Conservation (phyloP, 768 basidiomycete genomes). For the Boletus sp. region DNA sequence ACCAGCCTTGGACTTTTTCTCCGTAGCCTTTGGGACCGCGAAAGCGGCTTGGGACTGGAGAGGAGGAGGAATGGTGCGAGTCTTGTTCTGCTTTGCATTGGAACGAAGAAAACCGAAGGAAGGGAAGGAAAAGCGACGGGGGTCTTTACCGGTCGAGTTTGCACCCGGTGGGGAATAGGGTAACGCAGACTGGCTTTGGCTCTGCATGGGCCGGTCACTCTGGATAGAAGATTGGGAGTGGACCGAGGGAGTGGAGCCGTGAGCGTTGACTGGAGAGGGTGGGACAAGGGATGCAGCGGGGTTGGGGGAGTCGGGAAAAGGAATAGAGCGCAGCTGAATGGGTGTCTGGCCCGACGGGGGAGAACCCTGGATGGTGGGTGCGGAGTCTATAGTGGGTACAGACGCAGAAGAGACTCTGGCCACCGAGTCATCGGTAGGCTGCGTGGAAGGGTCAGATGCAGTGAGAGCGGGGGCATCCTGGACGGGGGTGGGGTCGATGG, state of each 20-base stretch:
- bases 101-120: slow-evolving; percentile 41
- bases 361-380: slow-evolving; percentile 23
- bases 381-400: slow-evolving; percentile 21
- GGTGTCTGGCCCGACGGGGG: not conserved
- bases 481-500: not conserved
- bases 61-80: slow-evolving; percentile 9
- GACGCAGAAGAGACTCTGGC: slow-evolving; percentile 20
- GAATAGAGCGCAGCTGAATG: not conserved
- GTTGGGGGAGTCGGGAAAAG: slow-evolving; percentile 20
- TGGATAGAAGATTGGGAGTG: slow-evolving; percentile 17
- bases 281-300: slow-evolving; percentile 17
- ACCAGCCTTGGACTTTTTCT: slow-evolving; percentile 38
- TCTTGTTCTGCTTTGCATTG: slow-evolving; percentile 27
- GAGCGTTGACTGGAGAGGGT: slow-evolving; percentile 9
- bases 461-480: not conserved
- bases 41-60: slow-evolving; percentile 29
- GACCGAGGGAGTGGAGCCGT: slow-evolving; percentile 4
- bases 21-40: slow-evolving; percentile 33
- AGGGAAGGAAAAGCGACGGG: slow-evolving; percentile 49
- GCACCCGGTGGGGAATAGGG: slow-evolving; percentile 17
- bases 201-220: slow-evolving; percentile 19
- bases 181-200: slow-evolving; percentile 27
- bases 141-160: slow-evolving; percentile 21
- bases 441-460: not conserved
- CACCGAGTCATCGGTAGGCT: not conserved